A percentile compares a stretch with the other conserved stretches of the same genome.
Conservation (phyloP, 352 stramenopile species). For the Pythium chondricola region DNA sequence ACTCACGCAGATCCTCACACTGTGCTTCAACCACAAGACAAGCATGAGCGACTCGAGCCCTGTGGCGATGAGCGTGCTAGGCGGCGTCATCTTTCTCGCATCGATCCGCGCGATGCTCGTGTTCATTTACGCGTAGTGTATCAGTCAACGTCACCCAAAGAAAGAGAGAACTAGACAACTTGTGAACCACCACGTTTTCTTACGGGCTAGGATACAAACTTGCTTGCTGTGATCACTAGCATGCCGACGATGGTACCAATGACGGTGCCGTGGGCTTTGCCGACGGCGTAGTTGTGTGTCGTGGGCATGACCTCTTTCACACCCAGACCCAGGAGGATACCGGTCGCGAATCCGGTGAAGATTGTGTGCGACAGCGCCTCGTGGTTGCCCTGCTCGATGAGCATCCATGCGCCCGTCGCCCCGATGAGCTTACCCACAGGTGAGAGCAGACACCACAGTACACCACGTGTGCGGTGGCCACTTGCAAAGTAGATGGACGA, state of each 20-base stretch:
- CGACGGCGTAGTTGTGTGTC: constrained; percentile 18
- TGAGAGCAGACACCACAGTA: constrained; percentile 19
- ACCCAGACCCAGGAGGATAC: constrained; percentile 17
- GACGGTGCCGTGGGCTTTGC: constrained; percentile 15
- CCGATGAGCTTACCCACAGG: constrained; percentile 18
- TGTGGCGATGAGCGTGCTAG: constrained; percentile 15
- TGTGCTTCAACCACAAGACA: constrained; percentile 24
- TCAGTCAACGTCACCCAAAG: no score
- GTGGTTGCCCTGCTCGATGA: constrained; percentile 9
- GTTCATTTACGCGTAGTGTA: constrained; percentile 14
- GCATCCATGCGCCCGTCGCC: constrained; percentile 12
- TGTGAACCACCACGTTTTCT: no score
- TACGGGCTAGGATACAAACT: constrained; percentile 10
- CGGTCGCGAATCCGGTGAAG: constrained; percentile 10
- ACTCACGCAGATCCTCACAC: constrained; percentile 19
- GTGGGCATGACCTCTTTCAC: constrained; percentile 24
- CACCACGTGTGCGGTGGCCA: constrained; percentile 12
- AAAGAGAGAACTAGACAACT: no score
- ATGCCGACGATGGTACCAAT: constrained; percentile 12
- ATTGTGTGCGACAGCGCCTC: constrained; percentile 11
- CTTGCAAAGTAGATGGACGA: constrained; percentile 26
- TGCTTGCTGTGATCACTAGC: constrained; percentile 5
- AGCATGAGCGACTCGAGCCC: constrained; percentile 3
- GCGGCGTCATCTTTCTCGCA: constrained; percentile 13
- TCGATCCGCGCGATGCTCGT: constrained; percentile 15